Percentiles rank a stretch among this genome's conserved stretches.
phyloP scores from a whole-genome alignment of 306 rosid genomes.

The Pterocarpus macrocarpus region DNA sequence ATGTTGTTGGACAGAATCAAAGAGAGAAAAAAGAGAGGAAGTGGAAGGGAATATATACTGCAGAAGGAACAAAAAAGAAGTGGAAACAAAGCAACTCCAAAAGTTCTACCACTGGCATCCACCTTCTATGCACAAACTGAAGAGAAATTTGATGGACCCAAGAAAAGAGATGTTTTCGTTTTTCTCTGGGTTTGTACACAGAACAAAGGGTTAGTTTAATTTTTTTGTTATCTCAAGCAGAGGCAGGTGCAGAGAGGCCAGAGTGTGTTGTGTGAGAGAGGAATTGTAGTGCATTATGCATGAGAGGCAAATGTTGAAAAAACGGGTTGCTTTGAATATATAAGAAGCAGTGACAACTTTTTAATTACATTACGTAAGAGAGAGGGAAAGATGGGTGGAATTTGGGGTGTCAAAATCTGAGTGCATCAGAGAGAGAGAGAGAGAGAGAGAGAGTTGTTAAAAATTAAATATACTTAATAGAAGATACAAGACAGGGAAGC shows the following conservation, averaged over 20 bases:
- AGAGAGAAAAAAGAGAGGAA: slow-evolving; percentile 42
- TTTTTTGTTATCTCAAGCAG: slow-evolving; percentile 52
- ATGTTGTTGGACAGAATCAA: slow-evolving; percentile 44
- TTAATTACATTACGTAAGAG: slow-evolving; percentile 54
- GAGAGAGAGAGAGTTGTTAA: background rate
- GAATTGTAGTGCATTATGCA: slow-evolving; percentile 48
- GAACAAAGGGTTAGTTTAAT: slow-evolving; percentile 51
- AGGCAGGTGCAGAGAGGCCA: slow-evolving; percentile 43
- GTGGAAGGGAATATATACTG: slow-evolving; percentile 55
- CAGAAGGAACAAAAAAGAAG: slow-evolving; percentile 47
- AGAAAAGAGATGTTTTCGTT: slow-evolving; percentile 56
- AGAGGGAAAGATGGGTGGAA: slow-evolving; percentile 46
- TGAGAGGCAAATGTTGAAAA: slow-evolving; percentile 41
- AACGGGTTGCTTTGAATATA: slow-evolving; percentile 53
- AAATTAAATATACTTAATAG: slow-evolving; percentile 3
- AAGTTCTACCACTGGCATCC: slow-evolving; percentile 49
- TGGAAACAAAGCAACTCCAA: slow-evolving; percentile 55
- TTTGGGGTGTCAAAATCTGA: slow-evolving; percentile 43
- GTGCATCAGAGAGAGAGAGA: background rate
- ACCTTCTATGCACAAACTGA: slow-evolving; percentile 51
- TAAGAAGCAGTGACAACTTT: slow-evolving; percentile 40
- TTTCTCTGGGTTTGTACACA: slow-evolving; percentile 53
- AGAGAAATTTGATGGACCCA: slow-evolving; percentile 61
- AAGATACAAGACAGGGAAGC: slow-evolving; percentile 18
- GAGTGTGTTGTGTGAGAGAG: slow-evolving; percentile 40